These are phyloP conservation scores for Paecilomyces fulvus DNA, from an alignment of 2,329 filamentous ascomycete genomes.

Conservation along the genomic window DNA sequence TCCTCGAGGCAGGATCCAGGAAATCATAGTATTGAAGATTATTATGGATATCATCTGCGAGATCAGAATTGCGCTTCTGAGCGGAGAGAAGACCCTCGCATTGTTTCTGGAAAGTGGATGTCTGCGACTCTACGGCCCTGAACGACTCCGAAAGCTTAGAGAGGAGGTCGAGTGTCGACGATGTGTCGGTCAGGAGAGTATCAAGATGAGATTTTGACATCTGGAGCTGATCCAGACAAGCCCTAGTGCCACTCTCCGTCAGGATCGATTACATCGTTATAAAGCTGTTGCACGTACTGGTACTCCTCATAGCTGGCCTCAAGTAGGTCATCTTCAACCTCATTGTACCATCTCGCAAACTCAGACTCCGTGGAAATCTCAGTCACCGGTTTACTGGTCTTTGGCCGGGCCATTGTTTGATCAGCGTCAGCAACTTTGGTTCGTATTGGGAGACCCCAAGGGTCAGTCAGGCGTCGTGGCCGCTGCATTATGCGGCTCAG, in stretches of 20 bases:
- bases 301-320: slow-evolving; percentile 81
- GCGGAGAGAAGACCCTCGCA: slow-evolving; percentile 81
- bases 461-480: slow-evolving; percentile 29
- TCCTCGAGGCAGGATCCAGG: slow-evolving; percentile 78
- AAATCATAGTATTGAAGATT: slow-evolving; percentile 95
- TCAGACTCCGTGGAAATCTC: slow-evolving; percentile 51
- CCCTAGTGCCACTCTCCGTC: slow-evolving; percentile 36
- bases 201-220: slow-evolving; percentile 77
- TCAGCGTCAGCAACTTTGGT: background rate
- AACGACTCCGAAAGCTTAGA: slow-evolving; percentile 78
- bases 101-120: slow-evolving; percentile 83
- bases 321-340: slow-evolving; percentile 59
- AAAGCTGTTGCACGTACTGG: slow-evolving; percentile 46
- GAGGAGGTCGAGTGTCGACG: slow-evolving; percentile 65
- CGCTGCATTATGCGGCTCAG: slow-evolving; percentile 18
- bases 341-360: slow-evolving; percentile 51
- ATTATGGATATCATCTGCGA: slow-evolving; percentile 77
- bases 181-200: slow-evolving; percentile 66
- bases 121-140: slow-evolving; percentile 77
- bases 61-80: slow-evolving; percentile 65
- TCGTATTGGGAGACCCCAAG: slow-evolving; percentile 22
- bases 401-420: slow-evolving; percentile 8
- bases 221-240: slow-evolving; percentile 73
- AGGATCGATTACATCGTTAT: background rate
- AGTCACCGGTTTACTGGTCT: slow-evolving; percentile 14